Conservation (phyloP, 352 stramenopile genomes). For the Phytophthora megakarya region DNA sequence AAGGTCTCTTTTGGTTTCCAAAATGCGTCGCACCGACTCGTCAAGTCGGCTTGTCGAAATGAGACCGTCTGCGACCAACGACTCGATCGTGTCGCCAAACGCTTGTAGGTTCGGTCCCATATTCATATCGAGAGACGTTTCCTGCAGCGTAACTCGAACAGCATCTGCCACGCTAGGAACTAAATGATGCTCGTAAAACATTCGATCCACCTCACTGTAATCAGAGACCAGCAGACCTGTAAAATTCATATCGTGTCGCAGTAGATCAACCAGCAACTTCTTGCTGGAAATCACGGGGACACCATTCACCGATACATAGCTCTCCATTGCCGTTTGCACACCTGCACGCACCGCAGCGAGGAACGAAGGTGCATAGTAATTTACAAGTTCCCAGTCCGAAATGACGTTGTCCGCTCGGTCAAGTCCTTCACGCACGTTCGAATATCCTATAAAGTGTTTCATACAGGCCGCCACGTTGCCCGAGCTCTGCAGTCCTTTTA, state of each 20-base stretch:
- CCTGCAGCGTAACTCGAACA: constrained; percentile 64
- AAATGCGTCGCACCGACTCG: constrained; percentile 65
- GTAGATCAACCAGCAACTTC: constrained; percentile 73
- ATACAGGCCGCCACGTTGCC: constrained; percentile 79
- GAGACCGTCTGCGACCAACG: constrained; percentile 45
- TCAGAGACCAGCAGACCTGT: constrained; percentile 91
- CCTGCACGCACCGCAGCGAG: constrained; percentile 68
- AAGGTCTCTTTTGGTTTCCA: constrained; percentile 59
- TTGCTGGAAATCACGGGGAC: constrained; percentile 86
- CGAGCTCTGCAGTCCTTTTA: constrained; percentile 81
- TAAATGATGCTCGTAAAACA: constrained; percentile 85
- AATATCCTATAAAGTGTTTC: constrained; percentile 91
- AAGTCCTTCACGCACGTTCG: constrained; percentile 62
- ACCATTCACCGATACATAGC: constrained; percentile 89
- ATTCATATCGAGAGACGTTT: constrained; percentile 94
- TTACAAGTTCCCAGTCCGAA: constrained; percentile 70
- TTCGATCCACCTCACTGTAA: constrained; percentile 91
- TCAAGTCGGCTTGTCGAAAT: constrained; percentile 62
- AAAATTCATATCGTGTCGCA: constrained; percentile 90
- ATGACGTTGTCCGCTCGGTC: constrained; percentile 77
- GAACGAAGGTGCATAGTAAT: constrained; percentile 81
- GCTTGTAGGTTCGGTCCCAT: constrained; percentile 75
- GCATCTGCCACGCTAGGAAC: constrained; percentile 64
- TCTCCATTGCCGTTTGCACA: constrained; percentile 91
- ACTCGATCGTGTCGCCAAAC: constrained; percentile 59